Percentiles rank a stretch among this genome's conserved stretches.
phyloP scores from a whole-genome alignment of 1,284 basidiomycete species.

The Heterobasidion irregulare region DNA sequence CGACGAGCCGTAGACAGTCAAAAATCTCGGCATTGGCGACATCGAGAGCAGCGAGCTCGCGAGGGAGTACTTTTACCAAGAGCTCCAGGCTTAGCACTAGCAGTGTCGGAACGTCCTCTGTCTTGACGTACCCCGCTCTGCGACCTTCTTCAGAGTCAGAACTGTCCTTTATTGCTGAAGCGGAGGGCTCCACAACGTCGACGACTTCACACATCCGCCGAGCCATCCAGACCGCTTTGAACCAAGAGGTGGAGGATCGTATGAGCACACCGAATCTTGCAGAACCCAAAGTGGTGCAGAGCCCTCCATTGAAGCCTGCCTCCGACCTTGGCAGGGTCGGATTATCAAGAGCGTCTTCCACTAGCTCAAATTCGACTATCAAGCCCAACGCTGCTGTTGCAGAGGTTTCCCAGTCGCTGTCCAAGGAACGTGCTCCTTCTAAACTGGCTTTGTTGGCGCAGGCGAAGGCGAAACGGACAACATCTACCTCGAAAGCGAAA shows the following conservation, averaged over 20 bases:
- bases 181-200: conserved; percentile 10
- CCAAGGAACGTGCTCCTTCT: conserved; percentile 28
- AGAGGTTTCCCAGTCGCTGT: neutral
- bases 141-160: conserved; percentile 54
- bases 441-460: conserved; percentile 66
- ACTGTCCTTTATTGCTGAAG: conserved; percentile 22
- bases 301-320: neutral
- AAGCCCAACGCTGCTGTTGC: neutral
- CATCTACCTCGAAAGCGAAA: conserved; percentile 17
- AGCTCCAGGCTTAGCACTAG: conserved; percentile 41
- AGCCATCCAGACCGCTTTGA: conserved; percentile 48
- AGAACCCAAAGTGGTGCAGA: conserved; percentile 5
- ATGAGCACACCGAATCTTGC: neutral
- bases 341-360: conserved; percentile 3
- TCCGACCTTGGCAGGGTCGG: neutral
- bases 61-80: conserved; percentile 26
- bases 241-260: conserved; percentile 20
- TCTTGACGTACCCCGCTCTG: conserved; percentile 58
- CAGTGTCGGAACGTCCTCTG: conserved; percentile 42
- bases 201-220: conserved; percentile 45
- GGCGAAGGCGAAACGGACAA: conserved; percentile 36
- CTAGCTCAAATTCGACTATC: conserved; percentile 9
- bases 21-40: conserved; percentile 58
- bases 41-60: conserved; percentile 37
- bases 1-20: conserved; percentile 32